A percentile compares a stretch with the other conserved stretches of the same genome.
Evolutionary conservation across 805 yeast species (phyloP).

Genomic region (Brettanomyces custersianus): DNA sequence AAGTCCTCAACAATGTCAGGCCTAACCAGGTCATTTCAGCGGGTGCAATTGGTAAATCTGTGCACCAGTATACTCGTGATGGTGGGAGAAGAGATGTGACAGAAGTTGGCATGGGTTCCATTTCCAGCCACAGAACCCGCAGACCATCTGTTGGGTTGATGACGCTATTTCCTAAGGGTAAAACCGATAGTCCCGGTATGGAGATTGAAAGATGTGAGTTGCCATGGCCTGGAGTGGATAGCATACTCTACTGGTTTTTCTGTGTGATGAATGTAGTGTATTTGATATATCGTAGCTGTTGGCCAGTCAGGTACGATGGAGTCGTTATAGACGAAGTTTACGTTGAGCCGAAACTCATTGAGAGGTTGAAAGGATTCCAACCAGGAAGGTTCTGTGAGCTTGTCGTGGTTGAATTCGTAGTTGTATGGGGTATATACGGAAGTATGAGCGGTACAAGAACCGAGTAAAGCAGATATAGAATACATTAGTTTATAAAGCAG

Average conservation of each 20-base stretch:
- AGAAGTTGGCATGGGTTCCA: constrained; percentile 52
- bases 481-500: too few species aligned
- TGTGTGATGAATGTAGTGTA: constrained; percentile 19
- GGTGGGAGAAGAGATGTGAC: background rate
- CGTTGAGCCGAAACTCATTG: constrained; percentile 1
- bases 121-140: constrained; percentile 72
- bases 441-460: too few species aligned
- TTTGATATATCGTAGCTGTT: background rate
- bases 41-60: constrained; percentile 88
- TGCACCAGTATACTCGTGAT: constrained; percentile 32
- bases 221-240: constrained; percentile 37
- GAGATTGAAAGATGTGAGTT: too few species aligned
- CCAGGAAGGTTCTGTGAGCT: constrained; percentile 4
- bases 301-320: constrained; percentile 1
- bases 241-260: constrained; percentile 27
- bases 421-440: constrained; percentile 7
- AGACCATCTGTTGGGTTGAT: constrained; percentile 29
- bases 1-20: constrained; percentile 44
- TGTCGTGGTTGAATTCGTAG: constrained; percentile 5
- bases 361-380: constrained; percentile 2
- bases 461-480: too few species aligned
- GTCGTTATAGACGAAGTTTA: constrained; percentile 2
- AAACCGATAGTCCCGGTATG: constrained; percentile 8
- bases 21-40: constrained; percentile 65
- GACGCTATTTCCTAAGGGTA: too few species aligned